Evolutionary conservation across 2,329 filamentous ascomycete species (phyloP).

Genomic region (Myotisia sp.): DNA sequence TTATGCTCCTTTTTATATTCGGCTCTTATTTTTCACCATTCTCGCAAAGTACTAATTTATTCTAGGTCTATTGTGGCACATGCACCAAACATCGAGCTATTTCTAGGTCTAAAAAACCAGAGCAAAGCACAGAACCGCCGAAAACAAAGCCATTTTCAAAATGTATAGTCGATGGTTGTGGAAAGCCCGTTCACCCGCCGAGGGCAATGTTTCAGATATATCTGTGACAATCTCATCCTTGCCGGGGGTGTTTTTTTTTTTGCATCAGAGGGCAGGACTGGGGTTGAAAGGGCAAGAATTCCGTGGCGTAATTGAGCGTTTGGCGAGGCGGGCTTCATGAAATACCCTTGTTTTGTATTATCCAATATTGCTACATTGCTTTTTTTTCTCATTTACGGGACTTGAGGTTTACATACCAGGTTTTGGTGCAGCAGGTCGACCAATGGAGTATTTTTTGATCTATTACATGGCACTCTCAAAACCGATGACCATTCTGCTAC

Average conservation of each 20-base stretch:
- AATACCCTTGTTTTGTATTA: no score
- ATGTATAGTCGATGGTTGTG: constrained; percentile 32
- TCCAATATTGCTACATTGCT: no score
- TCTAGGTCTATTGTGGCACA: constrained; percentile 36
- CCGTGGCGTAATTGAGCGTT: no score
- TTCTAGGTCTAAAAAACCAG: constrained; percentile 22
- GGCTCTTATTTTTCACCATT: constrained; percentile 2
- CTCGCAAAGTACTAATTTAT: constrained; percentile 4
- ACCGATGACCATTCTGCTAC: no score
- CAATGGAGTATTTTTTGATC: no score
- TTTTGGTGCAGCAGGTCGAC: no score
- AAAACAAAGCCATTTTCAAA: constrained; percentile 29
- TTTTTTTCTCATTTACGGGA: constrained; percentile 7
- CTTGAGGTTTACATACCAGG: constrained; percentile 1
- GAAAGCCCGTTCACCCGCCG: constrained; percentile 25
- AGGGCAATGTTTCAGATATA: constrained; percentile 35
- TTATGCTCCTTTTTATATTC: constrained; percentile 7
- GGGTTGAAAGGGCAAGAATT: no score
- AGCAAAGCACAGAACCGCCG: constrained; percentile 12
- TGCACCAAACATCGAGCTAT: constrained; percentile 29
- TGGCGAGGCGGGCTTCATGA: no score
- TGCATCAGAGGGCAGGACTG: no score
- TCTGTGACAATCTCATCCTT: constrained; percentile 23
- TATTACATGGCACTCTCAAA: no score
- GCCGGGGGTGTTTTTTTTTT: constrained; percentile 8